A percentile compares a stretch with the other conserved stretches of the same genome.
Evolutionary conservation across 257 asterid genomes (phyloP).

Genomic region (Nemophila menziesii): DNA sequence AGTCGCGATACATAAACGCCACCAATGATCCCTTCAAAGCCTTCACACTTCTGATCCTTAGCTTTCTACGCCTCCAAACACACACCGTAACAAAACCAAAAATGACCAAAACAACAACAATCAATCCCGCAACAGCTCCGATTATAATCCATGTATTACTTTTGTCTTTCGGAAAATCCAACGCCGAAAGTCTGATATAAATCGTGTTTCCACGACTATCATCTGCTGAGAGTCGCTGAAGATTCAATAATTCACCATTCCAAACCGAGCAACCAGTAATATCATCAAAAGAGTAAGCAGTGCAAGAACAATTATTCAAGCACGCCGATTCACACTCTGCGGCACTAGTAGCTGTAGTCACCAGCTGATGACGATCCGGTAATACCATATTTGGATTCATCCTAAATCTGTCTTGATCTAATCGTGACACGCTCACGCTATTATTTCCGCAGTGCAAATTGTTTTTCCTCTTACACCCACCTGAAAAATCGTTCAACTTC

Average conservation of each 20-base stretch:
- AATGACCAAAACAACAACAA: slow-evolving; percentile 11
- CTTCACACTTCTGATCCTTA: slow-evolving; percentile 9
- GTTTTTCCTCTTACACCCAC: slow-evolving; percentile 28
- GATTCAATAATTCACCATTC: slow-evolving; percentile 9
- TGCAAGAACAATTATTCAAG: slow-evolving; percentile 33
- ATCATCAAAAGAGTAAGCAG: slow-evolving; percentile 25
- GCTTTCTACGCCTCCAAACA: slow-evolving; percentile 13
- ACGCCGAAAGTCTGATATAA: slow-evolving; percentile 21
- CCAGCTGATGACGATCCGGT: slow-evolving; percentile 8
- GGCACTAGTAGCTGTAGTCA: slow-evolving; percentile 12
- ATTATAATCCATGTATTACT: slow-evolving; percentile 15
- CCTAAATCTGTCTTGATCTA: slow-evolving; percentile 19
- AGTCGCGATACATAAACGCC: slow-evolving; percentile 25
- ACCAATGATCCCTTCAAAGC: slow-evolving; percentile 24
- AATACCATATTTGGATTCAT: slow-evolving; percentile 7
- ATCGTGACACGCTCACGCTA: neutral
- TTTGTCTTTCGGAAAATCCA: slow-evolving; percentile 17
- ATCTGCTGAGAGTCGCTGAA: slow-evolving; percentile 13
- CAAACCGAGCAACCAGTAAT: slow-evolving; percentile 13
- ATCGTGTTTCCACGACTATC: slow-evolving; percentile 20
- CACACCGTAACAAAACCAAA: slow-evolving; percentile 14
- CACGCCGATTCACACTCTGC: slow-evolving; percentile 30
- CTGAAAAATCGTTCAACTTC: slow-evolving; percentile 27
- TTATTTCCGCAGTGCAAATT: slow-evolving; percentile 18
- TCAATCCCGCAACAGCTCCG: slow-evolving; percentile 26